Base-by-base conservation (phyloP, 441 rosid species). In the Codiaeum variegatum region DNA sequence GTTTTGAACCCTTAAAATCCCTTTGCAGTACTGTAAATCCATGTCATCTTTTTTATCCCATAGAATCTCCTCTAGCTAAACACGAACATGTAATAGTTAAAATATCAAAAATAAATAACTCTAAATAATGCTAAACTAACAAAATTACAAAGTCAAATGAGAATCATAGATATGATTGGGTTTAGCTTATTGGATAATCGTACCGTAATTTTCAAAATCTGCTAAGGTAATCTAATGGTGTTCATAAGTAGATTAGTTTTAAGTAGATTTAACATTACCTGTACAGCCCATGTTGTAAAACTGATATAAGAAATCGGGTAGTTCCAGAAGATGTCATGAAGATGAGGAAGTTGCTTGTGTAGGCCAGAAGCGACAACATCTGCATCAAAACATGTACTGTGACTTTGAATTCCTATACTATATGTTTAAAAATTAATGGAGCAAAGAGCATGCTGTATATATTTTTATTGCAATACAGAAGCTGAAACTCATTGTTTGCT, bases 21-120 rank as follows among this genome's bases (percentile, higher is more conserved):
- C 99, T 83, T 95, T 95, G 86, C 98, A 95, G 44, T 96, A 95
- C 70, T 95, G 91, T 12, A 92, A 85, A 83, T 92, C 96, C 93
- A 90, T 87, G 32, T 66, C 90, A 76, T 79, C 52, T 72, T 85
- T 90, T 81, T 89, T 95, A 67, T 92, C 97, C 99, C 99, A 91
- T 67, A 92, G 85, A 77, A 92, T 90, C 74, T 90, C 99, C 86
- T 92, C 97, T 5, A 95, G 86, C 99, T 97, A 95, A 69, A 79
- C 73, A 18, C 86, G 90, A 73, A 91, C 86, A 98, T 95, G 55
- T 31, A 36, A 67, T 66, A 78, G 72, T 69, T 36, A 24, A 51
- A 60, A 58, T 29, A 55, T 52, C 44, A 70, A 28, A 54, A 11
- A 34, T 54, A 29, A 65, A 21, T 6, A 19, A 63, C 31, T 64